Evolutionary conservation across 441 rosid species (phyloP).

Genomic region (Corymbia citriodora): DNA sequence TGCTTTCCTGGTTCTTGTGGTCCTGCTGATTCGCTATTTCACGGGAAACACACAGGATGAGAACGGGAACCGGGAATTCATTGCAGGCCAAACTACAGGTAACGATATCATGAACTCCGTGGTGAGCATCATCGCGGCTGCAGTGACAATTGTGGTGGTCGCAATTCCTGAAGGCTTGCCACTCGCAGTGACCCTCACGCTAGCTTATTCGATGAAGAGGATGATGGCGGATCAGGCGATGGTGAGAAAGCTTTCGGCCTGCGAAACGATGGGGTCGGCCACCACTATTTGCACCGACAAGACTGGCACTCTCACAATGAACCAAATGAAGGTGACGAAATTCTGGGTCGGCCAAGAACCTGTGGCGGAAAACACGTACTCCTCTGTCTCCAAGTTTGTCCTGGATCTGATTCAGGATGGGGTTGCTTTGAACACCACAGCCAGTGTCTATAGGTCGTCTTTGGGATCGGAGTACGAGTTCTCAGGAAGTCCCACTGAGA

Average conservation of each 20-base stretch:
- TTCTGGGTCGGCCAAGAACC: background rate
- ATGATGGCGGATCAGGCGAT: background rate
- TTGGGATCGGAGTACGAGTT: background rate
- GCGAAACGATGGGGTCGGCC: background rate
- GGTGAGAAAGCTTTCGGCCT: background rate
- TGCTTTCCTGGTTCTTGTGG: too few relatives aligned
- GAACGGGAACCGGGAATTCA: too few relatives aligned
- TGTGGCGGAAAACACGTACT: background rate
- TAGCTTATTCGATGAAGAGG: background rate
- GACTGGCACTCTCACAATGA: background rate
- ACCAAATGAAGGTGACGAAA: background rate
- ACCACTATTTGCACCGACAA: background rate
- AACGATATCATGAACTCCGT: too few relatives aligned
- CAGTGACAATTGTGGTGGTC: background rate
- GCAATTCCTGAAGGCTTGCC: background rate
- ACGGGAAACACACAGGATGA: too few relatives aligned
- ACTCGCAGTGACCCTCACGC: background rate
- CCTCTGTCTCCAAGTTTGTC: background rate
- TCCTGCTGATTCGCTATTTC: too few relatives aligned
- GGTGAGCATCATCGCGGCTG: too few relatives aligned
- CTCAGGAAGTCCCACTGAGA: background rate
- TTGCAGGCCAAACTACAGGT: too few relatives aligned
- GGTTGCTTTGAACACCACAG: background rate
- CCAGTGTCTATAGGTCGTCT: background rate
- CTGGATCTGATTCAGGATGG: background rate